Conservation (phyloP, 331 rosid species). For the Malus hybrid region DNA sequence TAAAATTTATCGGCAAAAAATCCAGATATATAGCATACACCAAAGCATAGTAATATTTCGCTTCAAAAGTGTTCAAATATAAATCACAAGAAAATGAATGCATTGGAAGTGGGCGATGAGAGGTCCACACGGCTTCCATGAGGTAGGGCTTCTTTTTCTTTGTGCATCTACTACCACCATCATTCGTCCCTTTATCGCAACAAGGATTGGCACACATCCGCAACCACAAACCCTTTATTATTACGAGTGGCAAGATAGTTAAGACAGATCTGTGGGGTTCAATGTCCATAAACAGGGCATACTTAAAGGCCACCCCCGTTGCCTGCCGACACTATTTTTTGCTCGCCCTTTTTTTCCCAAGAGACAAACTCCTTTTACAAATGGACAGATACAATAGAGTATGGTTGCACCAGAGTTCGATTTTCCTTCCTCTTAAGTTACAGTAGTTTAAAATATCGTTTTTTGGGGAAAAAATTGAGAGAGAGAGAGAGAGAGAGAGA, state of each 20-base stretch:
- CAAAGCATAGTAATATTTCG: neutral
- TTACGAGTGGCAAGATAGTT: neutral
- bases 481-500: neutral
- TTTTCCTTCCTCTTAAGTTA: too few relatives aligned
- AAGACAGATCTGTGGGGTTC: neutral
- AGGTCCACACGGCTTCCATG: neutral
- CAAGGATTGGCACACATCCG: neutral
- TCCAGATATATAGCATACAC: neutral
- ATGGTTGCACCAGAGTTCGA: neutral
- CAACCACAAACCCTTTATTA: neutral
- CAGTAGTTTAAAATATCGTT: too few relatives aligned
- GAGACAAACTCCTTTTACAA: neutral
- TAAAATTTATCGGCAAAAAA: too few relatives aligned
- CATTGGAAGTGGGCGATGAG: too few relatives aligned
- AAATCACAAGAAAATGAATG: too few relatives aligned
- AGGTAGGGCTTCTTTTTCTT: neutral
- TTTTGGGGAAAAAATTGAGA: too few relatives aligned
- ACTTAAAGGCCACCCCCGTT: neutral
- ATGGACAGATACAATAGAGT: too few relatives aligned
- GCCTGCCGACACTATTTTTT: slow-evolving; percentile 48
- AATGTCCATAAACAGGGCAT: neutral
- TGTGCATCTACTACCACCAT: neutral
- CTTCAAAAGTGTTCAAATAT: neutral
- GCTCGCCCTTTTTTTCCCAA: neutral
- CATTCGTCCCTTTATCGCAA: neutral